These are phyloP conservation scores for Fusarium liriodendri DNA, from an alignment of 2,329 filamentous ascomycete species.

Conservation along the genomic window DNA sequence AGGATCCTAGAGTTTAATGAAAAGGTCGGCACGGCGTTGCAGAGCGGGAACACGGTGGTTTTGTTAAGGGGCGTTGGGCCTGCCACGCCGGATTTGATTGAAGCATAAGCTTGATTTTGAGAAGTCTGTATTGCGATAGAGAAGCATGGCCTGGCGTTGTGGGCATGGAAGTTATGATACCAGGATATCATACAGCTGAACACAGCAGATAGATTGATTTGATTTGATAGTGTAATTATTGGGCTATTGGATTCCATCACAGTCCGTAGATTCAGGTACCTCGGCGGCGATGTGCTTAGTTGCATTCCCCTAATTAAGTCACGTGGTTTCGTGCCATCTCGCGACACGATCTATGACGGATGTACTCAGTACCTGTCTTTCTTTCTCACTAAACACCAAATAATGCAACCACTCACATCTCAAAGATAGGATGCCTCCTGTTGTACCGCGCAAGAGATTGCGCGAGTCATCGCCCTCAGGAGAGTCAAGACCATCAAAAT, in stretches of 20 bases:
- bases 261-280: neutral
- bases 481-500: conserved; percentile 43
- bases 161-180: neutral
- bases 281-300: too few relatives aligned
- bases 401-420: conserved; percentile 23
- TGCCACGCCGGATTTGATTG: conserved; percentile 76
- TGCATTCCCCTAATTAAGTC: neutral
- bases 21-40: conserved; percentile 79
- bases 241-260: neutral
- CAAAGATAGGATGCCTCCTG: conserved; percentile 70
- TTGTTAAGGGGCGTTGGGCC: conserved; percentile 86
- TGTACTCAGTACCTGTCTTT: conserved; percentile 4
- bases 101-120: conserved; percentile 45
- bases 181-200: neutral
- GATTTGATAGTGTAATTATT: neutral
- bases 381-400: conserved; percentile 1
- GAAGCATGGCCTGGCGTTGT: conserved; percentile 37
- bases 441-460: conserved; percentile 74
- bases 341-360: conserved; percentile 27
- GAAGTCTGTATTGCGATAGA: conserved; percentile 8
- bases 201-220: neutral
- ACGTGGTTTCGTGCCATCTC: conserved; percentile 35
- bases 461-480: conserved; percentile 57
- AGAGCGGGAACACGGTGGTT: conserved; percentile 90
- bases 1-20: conserved; percentile 88